Conservation (phyloP, 495 filamentous ascomycete species). For the Viridothelium virens region DNA sequence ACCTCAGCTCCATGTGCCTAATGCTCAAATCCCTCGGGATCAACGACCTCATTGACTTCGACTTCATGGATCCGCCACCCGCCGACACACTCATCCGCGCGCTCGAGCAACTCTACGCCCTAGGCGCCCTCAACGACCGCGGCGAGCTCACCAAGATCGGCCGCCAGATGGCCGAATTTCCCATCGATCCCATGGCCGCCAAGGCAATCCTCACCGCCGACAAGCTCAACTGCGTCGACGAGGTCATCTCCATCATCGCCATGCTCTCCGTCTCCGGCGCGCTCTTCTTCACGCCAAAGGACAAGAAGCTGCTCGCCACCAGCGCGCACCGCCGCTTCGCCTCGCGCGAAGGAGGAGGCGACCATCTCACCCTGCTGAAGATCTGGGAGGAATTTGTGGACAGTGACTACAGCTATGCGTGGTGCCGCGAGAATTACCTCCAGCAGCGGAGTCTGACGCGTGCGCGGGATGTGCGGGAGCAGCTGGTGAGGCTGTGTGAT, state of each 20-base stretch:
- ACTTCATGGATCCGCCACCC: conserved; percentile 92
- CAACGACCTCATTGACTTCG: conserved; percentile 87
- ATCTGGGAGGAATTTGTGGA: conserved; percentile 98
- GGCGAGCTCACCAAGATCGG: conserved; percentile 89
- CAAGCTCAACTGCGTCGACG: conserved; percentile 82
- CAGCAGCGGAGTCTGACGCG: conserved; percentile 80
- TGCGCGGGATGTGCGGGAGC: conserved; percentile 87
- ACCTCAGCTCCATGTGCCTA: conserved; percentile 75
- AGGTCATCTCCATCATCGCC: conserved; percentile 87
- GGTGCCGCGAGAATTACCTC: conserved; percentile 89
- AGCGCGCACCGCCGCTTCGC: conserved; percentile 89
- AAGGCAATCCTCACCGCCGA: conserved; percentile 87
- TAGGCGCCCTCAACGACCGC: conserved; percentile 81
- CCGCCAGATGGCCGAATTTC: conserved; percentile 94
- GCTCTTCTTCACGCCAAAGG: conserved; percentile 92
- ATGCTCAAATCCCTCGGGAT: conserved; percentile 87
- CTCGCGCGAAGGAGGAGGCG: conserved; percentile 74
- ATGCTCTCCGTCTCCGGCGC: conserved; percentile 86
- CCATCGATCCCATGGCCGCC: conserved; percentile 87
- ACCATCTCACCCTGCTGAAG: conserved; percentile 85
- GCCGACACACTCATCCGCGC: conserved; percentile 86
- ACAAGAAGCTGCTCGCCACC: conserved; percentile 95
- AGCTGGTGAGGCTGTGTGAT: conserved; percentile 90
- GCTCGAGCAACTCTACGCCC: conserved; percentile 84
- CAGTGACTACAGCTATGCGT: conserved; percentile 78